These are phyloP conservation scores for Sedum album DNA, from an alignment of 164 flowering plant species.

Conservation along the genomic window DNA sequence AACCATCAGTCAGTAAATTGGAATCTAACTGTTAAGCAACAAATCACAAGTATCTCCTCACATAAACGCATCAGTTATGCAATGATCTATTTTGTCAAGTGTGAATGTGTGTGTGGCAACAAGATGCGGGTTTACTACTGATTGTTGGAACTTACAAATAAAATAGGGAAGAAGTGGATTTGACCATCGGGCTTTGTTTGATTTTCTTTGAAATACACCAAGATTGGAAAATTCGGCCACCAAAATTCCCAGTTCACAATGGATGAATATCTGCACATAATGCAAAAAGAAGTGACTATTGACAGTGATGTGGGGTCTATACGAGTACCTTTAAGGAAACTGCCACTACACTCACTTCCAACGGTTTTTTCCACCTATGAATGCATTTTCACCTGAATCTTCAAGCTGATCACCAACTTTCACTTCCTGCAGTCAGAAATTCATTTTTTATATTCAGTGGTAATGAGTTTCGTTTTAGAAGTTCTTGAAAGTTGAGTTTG, in stretches of 20 bases:
- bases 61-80: neutral
- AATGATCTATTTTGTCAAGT: too few species aligned
- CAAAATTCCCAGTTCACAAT: constrained; percentile 96
- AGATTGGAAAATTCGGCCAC: constrained; percentile 91
- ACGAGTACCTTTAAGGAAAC: neutral
- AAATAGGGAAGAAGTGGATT: constrained; percentile 88
- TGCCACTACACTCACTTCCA: constrained; percentile 68
- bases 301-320: neutral
- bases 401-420: constrained; percentile 72
- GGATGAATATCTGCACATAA: constrained; percentile 63
- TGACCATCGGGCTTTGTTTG: constrained; percentile 97
- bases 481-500: neutral
- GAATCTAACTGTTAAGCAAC: neutral
- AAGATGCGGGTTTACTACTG: neutral
- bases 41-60: neutral
- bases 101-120: too few species aligned
- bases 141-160: constrained; percentile 56
- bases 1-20: neutral
- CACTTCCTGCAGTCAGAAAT: constrained; percentile 52
- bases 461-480: neutral
- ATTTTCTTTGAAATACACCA: constrained; percentile 87
- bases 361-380: constrained; percentile 89
- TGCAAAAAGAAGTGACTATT: neutral
- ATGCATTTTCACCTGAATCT: constrained; percentile 86
- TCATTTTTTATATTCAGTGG: neutral